Percentiles rank a stretch among this genome's conserved stretches.
phyloP scores from a whole-genome alignment of 192 early-diverging fungal species.

The Backusella mclennaniae region DNA sequence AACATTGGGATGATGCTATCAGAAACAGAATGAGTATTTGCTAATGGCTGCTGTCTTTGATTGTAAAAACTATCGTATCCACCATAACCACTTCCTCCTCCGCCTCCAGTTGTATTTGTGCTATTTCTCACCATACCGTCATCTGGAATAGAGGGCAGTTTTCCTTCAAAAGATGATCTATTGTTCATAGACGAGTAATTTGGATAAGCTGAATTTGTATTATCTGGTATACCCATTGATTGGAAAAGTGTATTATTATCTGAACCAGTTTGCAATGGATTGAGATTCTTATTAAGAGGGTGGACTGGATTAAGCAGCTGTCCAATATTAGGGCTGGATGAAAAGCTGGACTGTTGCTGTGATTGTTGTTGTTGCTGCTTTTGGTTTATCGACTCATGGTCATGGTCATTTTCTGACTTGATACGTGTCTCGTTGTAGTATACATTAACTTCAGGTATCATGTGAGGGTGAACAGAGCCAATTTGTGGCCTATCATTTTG shows the following conservation, averaged over 20 bases:
- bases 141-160: conserved; percentile 9
- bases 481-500: neutral
- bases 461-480: conserved; percentile 16
- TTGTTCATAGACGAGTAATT: neutral
- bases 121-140: neutral
- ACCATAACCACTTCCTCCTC: conserved; percentile 1
- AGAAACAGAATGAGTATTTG: conserved; percentile 7
- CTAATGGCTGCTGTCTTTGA: neutral
- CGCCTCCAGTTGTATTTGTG: conserved; percentile 7
- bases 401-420: neutral
- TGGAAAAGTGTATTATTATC: neutral
- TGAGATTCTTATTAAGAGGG: conserved; percentile 14
- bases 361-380: conserved; percentile 3
- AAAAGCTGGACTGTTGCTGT: conserved; percentile 7
- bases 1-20: conserved; percentile 1
- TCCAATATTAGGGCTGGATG: conserved; percentile 28
- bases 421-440: neutral
- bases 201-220: neutral
- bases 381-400: neutral
- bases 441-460: conserved; percentile 16
- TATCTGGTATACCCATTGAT: conserved; percentile 11
- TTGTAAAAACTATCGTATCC: neutral
- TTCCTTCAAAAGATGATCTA: neutral
- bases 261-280: neutral
- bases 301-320: conserved; percentile 33